These are phyloP conservation scores for Suillus lakei DNA, from an alignment of 768 basidiomycete genomes.

Conservation along the genomic window DNA sequence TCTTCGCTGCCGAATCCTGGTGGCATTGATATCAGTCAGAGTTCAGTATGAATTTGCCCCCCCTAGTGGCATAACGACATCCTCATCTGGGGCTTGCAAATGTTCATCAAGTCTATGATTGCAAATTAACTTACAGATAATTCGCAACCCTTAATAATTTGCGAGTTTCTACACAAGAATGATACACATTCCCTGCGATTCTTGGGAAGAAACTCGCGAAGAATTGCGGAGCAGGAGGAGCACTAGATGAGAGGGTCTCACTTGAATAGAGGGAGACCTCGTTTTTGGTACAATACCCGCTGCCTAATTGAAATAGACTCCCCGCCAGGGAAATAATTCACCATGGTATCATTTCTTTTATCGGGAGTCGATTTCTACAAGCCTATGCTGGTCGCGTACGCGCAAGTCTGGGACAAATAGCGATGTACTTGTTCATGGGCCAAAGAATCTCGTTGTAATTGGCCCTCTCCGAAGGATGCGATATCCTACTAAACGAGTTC, in stretches of 20 bases:
- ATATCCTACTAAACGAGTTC: no score
- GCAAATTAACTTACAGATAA: background rate
- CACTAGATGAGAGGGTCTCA: background rate
- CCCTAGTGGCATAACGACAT: background rate
- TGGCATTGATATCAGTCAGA: background rate
- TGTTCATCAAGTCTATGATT: background rate
- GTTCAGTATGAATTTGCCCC: background rate
- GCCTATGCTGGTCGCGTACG: background rate
- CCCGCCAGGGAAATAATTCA: background rate
- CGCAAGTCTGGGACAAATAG: background rate
- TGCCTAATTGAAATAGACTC: background rate
- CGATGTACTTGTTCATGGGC: background rate
- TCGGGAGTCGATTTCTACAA: background rate
- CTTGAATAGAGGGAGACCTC: background rate
- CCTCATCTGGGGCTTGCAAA: background rate
- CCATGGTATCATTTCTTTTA: background rate
- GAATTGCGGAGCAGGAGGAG: background rate
- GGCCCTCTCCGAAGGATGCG: no score
- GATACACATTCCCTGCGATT: background rate
- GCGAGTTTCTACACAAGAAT: background rate
- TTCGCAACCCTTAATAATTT: background rate
- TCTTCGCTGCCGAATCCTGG: background rate
- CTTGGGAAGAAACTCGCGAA: background rate
- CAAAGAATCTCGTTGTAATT: no score
- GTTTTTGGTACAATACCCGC: background rate